Evolutionary conservation across 1,284 basidiomycete species (phyloP), one percentile per base, ranked within the genome.

Genomic region (Thecaphora frezii): DNA sequence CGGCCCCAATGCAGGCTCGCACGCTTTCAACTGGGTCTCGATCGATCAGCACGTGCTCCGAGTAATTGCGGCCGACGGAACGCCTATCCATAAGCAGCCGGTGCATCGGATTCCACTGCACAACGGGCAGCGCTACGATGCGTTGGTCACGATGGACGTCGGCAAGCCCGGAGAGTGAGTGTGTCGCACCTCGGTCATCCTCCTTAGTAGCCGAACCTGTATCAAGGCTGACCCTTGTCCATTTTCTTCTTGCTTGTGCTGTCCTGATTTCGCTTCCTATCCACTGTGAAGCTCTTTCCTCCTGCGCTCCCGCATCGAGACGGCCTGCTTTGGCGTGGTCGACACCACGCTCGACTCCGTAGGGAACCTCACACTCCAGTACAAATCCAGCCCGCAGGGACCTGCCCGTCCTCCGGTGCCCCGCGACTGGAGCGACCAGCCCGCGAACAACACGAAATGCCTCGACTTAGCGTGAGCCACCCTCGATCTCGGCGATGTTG

Each of bases 1-100:
- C n/a, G n/a, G n/a, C n/a, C n/a, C n/a, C n/a, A 82, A 84, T 46
- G 77, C 83, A 1, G 84, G 84, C 23, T 71, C 62, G 36, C 71
- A 74, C 46, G 75, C 69, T 24, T 54, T 67, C 50, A 55, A 72
- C 40, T 48, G 54, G 22, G 69, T 78, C 41, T 64, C 54, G 19
- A 58, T 64, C 51, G 70, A 70, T 43, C n/a, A 51, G 5, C 63
- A 66, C 48, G 46, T 43, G 22, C 44, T 68, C 37, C 26, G 49
- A 19, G 60, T 69, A 51, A 62, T 67, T 44, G 58, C 51, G 21
- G 69, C 54, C 12, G 70, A 73, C 36, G 68, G 68, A 2, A 73
- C 70, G 1, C 54, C 60, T 2, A 55, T 68, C n/a, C 24, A 51
- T 41, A 52, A 47, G 10, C 54, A 55, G 42, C 51, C 44, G 16